Conservation (phyloP, 2,329 filamentous ascomycete genomes). For the Beauveria pseudobassiana region DNA sequence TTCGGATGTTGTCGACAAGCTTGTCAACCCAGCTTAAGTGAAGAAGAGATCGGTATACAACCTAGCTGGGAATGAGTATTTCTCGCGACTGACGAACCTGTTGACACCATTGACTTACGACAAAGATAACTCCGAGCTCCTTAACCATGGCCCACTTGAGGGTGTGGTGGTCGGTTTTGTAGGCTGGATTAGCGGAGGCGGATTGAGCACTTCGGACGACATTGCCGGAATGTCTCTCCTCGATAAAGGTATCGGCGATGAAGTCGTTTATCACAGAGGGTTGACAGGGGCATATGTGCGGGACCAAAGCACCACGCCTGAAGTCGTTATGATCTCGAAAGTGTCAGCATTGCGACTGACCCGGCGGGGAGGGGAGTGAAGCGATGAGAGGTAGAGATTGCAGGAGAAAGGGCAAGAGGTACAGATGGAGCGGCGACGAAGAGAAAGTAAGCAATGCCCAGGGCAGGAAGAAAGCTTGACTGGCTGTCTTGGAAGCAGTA, state of each 20-base stretch:
- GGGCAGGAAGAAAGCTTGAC: neutral
- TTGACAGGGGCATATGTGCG: slow-evolving; percentile 74
- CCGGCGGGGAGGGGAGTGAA: neutral
- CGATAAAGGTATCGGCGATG: slow-evolving; percentile 95
- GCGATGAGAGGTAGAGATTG: slow-evolving; percentile 2
- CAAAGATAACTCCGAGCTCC: slow-evolving; percentile 90
- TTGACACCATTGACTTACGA: slow-evolving; percentile 14
- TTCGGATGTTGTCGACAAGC: slow-evolving; percentile 88
- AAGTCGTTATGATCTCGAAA: slow-evolving; percentile 94
- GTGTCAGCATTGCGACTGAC: slow-evolving; percentile 67
- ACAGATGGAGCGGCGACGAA: neutral
- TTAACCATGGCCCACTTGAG: slow-evolving; percentile 90
- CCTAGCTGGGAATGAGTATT: slow-evolving; percentile 41
- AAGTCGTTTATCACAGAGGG: slow-evolving; percentile 82
- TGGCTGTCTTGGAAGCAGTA: neutral
- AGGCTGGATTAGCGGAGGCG: slow-evolving; percentile 60
- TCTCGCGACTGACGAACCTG: slow-evolving; percentile 5
- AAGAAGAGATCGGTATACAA: slow-evolving; percentile 91
- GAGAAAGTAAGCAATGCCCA: neutral
- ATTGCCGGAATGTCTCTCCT: slow-evolving; percentile 68
- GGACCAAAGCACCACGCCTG: slow-evolving; percentile 95
- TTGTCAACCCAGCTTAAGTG: slow-evolving; percentile 97
- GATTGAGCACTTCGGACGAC: slow-evolving; percentile 53
- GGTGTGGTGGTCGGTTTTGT: slow-evolving; percentile 88
- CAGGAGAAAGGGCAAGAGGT: neutral